phyloP scores from a whole-genome alignment of 495 filamentous ascomycete species.

The Daldinia childiae region DNA sequence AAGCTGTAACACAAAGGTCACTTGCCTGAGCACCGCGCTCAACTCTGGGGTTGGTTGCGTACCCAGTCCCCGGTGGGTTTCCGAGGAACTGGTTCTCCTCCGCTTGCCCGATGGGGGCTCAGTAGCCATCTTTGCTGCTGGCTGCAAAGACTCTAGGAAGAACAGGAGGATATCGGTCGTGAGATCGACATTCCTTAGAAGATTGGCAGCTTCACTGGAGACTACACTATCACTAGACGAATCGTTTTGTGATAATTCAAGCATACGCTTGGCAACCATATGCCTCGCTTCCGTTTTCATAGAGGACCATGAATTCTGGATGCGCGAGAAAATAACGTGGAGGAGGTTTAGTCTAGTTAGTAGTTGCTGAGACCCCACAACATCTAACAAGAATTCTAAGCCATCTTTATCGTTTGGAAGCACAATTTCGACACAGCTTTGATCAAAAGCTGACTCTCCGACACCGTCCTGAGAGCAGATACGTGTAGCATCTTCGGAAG shows the following conservation, averaged over 20 bases:
- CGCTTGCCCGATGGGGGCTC: conserved; percentile 76
- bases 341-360: conserved; percentile 61
- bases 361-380: conserved; percentile 60
- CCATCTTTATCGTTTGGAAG: conserved; percentile 73
- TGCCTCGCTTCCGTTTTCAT: conserved; percentile 71
- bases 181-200: conserved; percentile 72
- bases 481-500: conserved; percentile 48
- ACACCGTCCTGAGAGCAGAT: conserved; percentile 65
- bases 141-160: conserved; percentile 75
- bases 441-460: conserved; percentile 65
- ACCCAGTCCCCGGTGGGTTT: conserved; percentile 54
- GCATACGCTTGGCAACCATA: conserved; percentile 66
- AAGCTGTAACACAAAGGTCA: conserved; percentile 88
- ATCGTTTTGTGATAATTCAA: conserved; percentile 55
- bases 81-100: conserved; percentile 75
- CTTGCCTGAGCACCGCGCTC: conserved; percentile 69
- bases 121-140: conserved; percentile 67
- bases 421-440: conserved; percentile 68
- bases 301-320: conserved; percentile 74
- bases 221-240: conserved; percentile 40
- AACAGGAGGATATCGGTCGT: conserved; percentile 73
- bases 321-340: conserved; percentile 67
- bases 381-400: conserved; percentile 64
- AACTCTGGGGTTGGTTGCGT: conserved; percentile 60
- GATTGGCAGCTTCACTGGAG: conserved; percentile 68